These are phyloP conservation scores for Aspergillus sp. DNA, from an alignment of 2,329 filamentous ascomycete genomes.

Conservation along the genomic window DNA sequence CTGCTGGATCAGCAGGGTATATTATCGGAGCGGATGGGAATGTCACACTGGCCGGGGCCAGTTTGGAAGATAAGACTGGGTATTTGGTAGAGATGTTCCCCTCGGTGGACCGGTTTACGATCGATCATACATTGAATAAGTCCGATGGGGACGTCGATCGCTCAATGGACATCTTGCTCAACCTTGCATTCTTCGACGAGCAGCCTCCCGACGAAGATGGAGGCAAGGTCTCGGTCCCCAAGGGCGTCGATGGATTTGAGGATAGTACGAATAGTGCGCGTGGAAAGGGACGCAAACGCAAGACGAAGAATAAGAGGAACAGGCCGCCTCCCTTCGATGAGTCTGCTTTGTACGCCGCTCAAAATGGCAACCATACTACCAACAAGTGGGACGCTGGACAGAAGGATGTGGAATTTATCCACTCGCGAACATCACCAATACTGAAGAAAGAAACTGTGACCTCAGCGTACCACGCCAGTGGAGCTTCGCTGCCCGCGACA, in stretches of 20 bases:
- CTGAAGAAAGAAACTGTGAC: conserved; percentile 41
- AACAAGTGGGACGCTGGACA: conserved; percentile 54
- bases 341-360: conserved; percentile 3
- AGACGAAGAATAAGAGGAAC: conserved; percentile 25
- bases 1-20: conserved; percentile 16
- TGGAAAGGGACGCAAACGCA: conserved; percentile 38
- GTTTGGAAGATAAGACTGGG: conserved; percentile 52
- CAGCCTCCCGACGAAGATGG: conserved; percentile 46
- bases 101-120: conserved; percentile 55
- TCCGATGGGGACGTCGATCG: conserved; percentile 57
- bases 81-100: conserved; percentile 65
- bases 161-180: conserved; percentile 73
- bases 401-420: conserved; percentile 55
- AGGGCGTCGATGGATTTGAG: conserved; percentile 77
- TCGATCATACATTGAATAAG: conserved; percentile 60
- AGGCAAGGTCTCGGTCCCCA: conserved; percentile 42
- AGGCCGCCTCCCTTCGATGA: neutral
- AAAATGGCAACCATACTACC: conserved; percentile 2
- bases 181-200: conserved; percentile 67
- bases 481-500: conserved; percentile 48
- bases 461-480: conserved; percentile 52
- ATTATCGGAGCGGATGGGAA: conserved; percentile 22
- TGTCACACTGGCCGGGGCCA: conserved; percentile 20
- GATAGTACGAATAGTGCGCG: conserved; percentile 42
- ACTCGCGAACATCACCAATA: conserved; percentile 42